A percentile compares a stretch with the other conserved stretches of the same genome.
phyloP scores from a whole-genome alignment of 2,329 filamentous ascomycete genomes.

The Leptosphaerulina australis region DNA sequence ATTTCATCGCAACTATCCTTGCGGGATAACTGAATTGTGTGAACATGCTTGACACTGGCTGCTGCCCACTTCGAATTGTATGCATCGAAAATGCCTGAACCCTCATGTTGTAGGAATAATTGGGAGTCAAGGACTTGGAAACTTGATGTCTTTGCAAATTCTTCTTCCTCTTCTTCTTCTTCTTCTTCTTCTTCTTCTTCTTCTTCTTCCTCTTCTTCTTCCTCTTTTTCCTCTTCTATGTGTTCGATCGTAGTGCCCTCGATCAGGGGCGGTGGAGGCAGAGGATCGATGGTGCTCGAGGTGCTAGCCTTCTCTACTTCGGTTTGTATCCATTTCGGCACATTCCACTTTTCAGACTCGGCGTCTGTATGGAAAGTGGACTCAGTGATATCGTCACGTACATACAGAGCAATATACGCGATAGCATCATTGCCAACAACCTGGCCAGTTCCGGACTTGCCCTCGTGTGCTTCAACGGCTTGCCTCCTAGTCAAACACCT shows the following conservation, averaged over 20 bases:
- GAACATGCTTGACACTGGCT: constrained; percentile 20
- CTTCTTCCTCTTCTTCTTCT: constrained; percentile 1
- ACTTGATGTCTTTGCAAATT: constrained; percentile 22
- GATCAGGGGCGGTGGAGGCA: constrained; percentile 16
- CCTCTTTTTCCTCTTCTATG: too few relatives aligned
- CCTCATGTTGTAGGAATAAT: constrained; percentile 44
- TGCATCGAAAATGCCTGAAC: constrained; percentile 46
- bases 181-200: constrained; percentile 3
- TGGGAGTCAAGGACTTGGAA: constrained; percentile 45
- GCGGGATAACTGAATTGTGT: constrained; percentile 31
- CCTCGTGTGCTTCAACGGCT: constrained; percentile 59
- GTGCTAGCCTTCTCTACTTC: constrained; percentile 38
- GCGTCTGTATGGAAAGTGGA: constrained; percentile 49
- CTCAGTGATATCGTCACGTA: constrained; percentile 56
- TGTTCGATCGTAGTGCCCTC: too few relatives aligned
- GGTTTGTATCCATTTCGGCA: constrained; percentile 48
- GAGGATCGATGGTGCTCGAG: constrained; percentile 18
- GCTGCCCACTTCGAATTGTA: constrained; percentile 36
- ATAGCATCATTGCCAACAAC: constrained; percentile 55
- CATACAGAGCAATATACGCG: constrained; percentile 63
- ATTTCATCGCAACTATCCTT: constrained; percentile 38
- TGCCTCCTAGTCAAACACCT: constrained; percentile 62
- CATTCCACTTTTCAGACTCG: constrained; percentile 55
- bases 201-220: constrained; percentile 3
- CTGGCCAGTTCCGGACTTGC: constrained; percentile 48